phyloP scores from a whole-genome alignment of 2,329 filamentous ascomycete genomes.

The Pestalotiopsis sp. region DNA sequence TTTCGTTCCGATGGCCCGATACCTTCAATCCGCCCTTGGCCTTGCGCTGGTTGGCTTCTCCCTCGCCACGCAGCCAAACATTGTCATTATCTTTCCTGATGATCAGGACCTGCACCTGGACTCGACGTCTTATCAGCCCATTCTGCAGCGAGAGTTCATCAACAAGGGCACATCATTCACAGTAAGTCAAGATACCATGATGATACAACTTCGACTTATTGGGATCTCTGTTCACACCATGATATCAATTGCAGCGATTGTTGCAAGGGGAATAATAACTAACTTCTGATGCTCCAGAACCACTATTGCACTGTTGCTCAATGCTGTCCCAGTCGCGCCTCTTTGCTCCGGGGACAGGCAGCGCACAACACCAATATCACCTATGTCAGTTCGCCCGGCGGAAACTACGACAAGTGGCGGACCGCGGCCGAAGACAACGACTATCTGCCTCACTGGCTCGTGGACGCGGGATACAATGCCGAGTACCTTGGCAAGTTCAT shows the following conservation, averaged over 20 bases:
- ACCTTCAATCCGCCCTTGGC: background rate
- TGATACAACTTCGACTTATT: no score
- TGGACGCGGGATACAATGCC: slow-evolving; percentile 19
- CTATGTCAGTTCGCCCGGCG: slow-evolving; percentile 16
- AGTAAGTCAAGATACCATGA: background rate
- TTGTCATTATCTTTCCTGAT: slow-evolving; percentile 30
- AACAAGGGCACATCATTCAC: slow-evolving; percentile 26
- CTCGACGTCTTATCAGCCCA: slow-evolving; percentile 17
- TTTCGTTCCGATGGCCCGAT: background rate
- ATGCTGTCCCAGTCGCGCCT: slow-evolving; percentile 30
- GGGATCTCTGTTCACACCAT: no score
- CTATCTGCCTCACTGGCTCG: slow-evolving; percentile 21
- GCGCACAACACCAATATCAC: slow-evolving; percentile 33
- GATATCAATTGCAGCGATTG: no score
- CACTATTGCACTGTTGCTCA: slow-evolving; percentile 32
- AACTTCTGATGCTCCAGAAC: slow-evolving; percentile 12
- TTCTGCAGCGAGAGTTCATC: slow-evolving; percentile 24
- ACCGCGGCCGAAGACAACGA: slow-evolving; percentile 16
- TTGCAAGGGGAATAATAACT: background rate
- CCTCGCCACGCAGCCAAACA: slow-evolving; percentile 18
- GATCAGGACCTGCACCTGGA: slow-evolving; percentile 28
- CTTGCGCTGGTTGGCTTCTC: background rate
- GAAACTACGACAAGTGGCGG: slow-evolving; percentile 23
- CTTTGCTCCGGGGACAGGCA: slow-evolving; percentile 25
- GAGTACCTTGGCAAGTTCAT: slow-evolving; percentile 19